Conservation (phyloP, 2,329 filamentous ascomycete species). For the Cadophora luteo-olivacea region DNA sequence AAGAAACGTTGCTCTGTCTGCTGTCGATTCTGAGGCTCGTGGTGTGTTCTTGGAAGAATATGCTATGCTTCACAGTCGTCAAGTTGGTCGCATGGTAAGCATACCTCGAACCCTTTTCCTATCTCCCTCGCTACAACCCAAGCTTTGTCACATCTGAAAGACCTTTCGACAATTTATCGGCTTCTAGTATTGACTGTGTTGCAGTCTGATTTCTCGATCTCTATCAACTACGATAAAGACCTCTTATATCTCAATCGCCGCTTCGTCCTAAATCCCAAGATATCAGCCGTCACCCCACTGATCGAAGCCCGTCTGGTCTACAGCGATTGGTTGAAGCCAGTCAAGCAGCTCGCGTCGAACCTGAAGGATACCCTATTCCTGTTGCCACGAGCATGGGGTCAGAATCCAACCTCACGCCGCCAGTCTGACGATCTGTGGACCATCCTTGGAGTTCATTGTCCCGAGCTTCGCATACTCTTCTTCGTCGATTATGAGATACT, state of each 20-base stretch:
- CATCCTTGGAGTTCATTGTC: background rate
- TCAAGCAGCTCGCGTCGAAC: constrained; percentile 13
- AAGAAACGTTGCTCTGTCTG: background rate
- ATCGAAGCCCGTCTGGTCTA: background rate
- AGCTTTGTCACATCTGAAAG: too few species aligned
- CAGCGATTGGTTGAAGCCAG: background rate
- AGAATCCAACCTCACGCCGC: too few species aligned
- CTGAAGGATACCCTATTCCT: background rate
- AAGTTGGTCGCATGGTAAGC: constrained; percentile 12
- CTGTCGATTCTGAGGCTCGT: background rate
- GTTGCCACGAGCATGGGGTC: background rate
- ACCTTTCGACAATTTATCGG: background rate
- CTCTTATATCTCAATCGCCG: constrained; percentile 4
- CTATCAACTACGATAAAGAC: constrained; percentile 11
- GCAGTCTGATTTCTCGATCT: constrained; percentile 9
- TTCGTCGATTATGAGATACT: constrained; percentile 3
- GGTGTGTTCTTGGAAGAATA: constrained; percentile 1
- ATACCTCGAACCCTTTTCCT: background rate
- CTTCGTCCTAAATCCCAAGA: background rate
- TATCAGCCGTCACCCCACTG: background rate
- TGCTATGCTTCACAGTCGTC: background rate
- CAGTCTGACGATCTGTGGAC: background rate
- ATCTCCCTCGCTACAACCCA: background rate
- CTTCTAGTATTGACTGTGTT: background rate
- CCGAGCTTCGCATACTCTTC: background rate